Base-by-base conservation (phyloP, 345 rosid species). In the Capsella bursapastoris region DNA sequence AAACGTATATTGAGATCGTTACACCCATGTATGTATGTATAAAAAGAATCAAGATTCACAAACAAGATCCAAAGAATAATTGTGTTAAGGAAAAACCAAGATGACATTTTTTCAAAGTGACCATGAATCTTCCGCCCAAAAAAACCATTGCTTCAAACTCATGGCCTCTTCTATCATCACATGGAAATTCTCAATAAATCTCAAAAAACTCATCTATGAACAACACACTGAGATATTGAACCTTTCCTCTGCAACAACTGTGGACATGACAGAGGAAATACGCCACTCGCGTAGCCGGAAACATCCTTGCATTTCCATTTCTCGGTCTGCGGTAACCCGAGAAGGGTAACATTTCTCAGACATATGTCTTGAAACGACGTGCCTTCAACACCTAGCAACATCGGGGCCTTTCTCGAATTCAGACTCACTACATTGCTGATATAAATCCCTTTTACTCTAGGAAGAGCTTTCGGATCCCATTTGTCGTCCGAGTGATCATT, bases 401-500 rank as follows among this genome's bases (percentile, higher is more conserved):
- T 72, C 0, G 99, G 97, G 40, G 96, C 93, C 81, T 86, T 92
- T 8, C 90, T 90, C 4, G 98, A 87, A 64, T 96, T 89, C 56
- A 83, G 31, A 70, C 96, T 83, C 50, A 89, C 79, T 4, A 96
- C 77, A 15, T 95, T 80, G 48, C 87, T 80, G 18, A 96, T 79
- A 38, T 57, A 84, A 12, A 96, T 79, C 11, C 92, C 96, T 81
- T 83, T 87, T 32, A 96, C 91, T 56, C 71, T 69, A 2, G 98
- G 99, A 57, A 90, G 13, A 18, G 98, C 98, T 35, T 84, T 87
- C 1, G 80, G 87, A 82, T 96, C 97, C 99, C 99, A 96, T 28
- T 83, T 76, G 2, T 84, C 84, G 32, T 92, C 94, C 0, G 99
- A 96, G 73, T 96, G 99, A 69, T 96, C 99, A 50, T 96, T 84